A percentile compares a stretch with the other conserved stretches of the same genome.
phyloP scores from a whole-genome alignment of 2,329 filamentous ascomycete species.

The Epichloe brachyelytri region DNA sequence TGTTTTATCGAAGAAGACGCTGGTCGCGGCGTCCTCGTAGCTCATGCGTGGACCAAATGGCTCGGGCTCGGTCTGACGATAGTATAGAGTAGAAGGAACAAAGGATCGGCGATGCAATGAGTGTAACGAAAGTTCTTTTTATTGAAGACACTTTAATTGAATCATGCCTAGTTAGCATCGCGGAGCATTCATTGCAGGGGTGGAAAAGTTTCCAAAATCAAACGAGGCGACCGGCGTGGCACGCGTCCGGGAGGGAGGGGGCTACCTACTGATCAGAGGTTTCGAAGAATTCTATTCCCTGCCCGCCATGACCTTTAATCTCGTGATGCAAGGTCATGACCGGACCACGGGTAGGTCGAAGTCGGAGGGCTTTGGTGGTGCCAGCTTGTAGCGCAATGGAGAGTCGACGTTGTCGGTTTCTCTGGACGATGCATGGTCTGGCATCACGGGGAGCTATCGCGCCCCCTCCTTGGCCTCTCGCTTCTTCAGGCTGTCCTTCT shows the following conservation, averaged over 20 bases:
- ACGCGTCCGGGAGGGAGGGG: not conserved
- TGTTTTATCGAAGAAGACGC: conserved; percentile 68
- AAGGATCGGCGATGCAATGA: conserved; percentile 79
- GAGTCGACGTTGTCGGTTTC: conserved; percentile 29
- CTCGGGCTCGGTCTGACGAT: conserved; percentile 74
- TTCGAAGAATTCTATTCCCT: conserved; percentile 45
- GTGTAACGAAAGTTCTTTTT: conserved; percentile 75
- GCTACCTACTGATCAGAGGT: conserved; percentile 49
- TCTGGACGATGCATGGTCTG: conserved; percentile 36
- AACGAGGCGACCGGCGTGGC: not conserved
- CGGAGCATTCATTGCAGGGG: not conserved
- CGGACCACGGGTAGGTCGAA: conserved; percentile 48
- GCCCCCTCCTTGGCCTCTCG: conserved; percentile 46
- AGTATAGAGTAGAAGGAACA: conserved; percentile 78
- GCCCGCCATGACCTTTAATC: conserved; percentile 34
- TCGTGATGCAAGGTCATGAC: conserved; percentile 44
- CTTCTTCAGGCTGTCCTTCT: conserved; percentile 58
- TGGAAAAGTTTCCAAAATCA: not conserved
- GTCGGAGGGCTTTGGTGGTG: conserved; percentile 48
- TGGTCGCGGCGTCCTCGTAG: conserved; percentile 81
- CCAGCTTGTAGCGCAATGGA: conserved; percentile 49
- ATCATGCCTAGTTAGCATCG: not conserved
- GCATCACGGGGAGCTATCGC: conserved; percentile 42
- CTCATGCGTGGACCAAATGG: conserved; percentile 78
- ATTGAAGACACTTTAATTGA: conserved; percentile 41